These are phyloP conservation scores for Panicum miliaceum DNA, from an alignment of 176 grass and related monocot genomes.

Conservation along the genomic window DNA sequence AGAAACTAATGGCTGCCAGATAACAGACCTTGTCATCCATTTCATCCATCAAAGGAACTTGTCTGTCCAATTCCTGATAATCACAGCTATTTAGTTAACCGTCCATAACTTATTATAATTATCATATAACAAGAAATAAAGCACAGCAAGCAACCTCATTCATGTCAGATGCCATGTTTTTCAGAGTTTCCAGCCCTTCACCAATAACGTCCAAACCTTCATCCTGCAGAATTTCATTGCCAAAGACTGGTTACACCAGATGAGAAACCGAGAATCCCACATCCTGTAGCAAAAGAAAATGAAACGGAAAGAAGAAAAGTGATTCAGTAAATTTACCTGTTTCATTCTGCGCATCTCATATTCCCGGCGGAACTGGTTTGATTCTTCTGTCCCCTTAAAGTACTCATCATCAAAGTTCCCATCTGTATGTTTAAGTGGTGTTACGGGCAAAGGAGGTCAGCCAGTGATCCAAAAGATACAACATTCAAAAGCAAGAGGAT, in stretches of 20 bases:
- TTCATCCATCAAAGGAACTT: conserved; percentile 98
- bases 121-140: conserved; percentile 17
- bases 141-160: conserved; percentile 66
- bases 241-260: neutral
- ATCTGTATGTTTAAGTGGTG: conserved; percentile 51
- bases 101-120: neutral
- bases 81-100: conserved; percentile 32
- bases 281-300: neutral
- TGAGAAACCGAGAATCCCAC: neutral
- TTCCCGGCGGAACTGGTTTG: conserved; percentile 74
- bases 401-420: conserved; percentile 82
- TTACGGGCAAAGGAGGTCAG: neutral
- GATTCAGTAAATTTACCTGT: conserved; percentile 50
- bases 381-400: conserved; percentile 89
- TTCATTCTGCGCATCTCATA: conserved; percentile 97
- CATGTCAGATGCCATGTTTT: conserved; percentile 96
- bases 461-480: neutral
- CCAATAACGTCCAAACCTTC: conserved; percentile 87
- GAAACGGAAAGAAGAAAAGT: neutral
- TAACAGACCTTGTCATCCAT: conserved; percentile 85
- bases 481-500: conserved; percentile 2
- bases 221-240: conserved; percentile 62
- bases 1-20: neutral
- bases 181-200: conserved; percentile 89
- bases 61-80: conserved; percentile 91